Base-by-base conservation (phyloP, 2,329 filamentous ascomycete genomes). In the Aureobasidium musti region DNA sequence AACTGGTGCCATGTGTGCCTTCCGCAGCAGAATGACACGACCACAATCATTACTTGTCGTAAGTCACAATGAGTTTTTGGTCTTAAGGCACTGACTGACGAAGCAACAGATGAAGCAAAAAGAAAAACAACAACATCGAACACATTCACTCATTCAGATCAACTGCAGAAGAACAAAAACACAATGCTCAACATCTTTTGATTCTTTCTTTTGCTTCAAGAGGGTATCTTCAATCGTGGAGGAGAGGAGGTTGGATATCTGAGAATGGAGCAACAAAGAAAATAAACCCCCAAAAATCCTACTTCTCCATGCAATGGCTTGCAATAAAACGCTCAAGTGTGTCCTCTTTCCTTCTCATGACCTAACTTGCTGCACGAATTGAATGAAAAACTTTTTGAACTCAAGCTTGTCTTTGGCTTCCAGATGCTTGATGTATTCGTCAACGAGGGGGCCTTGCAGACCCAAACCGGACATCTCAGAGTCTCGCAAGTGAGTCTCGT, bases 401-500 rank as follows among this genome's bases (percentile, higher is more conserved):
- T 75, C 77, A 65, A 78, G 75, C 60, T 78, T 73, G 65, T 81
- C 80, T 67, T 72, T 73, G 65, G 67, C n/a, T 39, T 68, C 54
- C 70, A 89, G 80, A 13, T 79, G 80, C 70, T 84, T 82, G 53
- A 93, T 79, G 72, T 91, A 93, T 49, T 82, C 82, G 21, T 87
- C 83, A 67, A 91, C 86, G 0, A 80, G 79, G 71, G 88, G 89
- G 70, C 85, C 86, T 65, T 87, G 84, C 28, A 89, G 83, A 0
- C 89, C 89, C 70, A 92, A 81, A 53, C 81, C 83, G 0, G 86
- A 83, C 71, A 93, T 86, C 67, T 92, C 84, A 1, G 82, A 81
- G 19, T 82, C 80, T 71, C 87, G 86, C 54, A 94, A 78, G 72
- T 90, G 85, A 68, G 86, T 84, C 28, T 94, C 84, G 76, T 97